phyloP scores from a whole-genome alignment of 495 filamentous ascomycete genomes.

The Chaetomium fimeti region DNA sequence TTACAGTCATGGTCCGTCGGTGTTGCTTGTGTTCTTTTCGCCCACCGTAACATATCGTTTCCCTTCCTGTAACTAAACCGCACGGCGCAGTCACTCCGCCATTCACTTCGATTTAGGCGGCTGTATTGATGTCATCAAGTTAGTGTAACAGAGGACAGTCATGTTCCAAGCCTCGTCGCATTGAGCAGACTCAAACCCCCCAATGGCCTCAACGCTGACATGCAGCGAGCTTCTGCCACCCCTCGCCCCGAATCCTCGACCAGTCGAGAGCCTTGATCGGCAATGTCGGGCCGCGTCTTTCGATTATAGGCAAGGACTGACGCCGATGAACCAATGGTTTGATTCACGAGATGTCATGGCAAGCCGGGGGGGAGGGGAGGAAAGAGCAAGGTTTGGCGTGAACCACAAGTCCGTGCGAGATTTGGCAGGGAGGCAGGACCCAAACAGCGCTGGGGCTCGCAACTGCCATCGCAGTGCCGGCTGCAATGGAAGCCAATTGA shows the following conservation, averaged over 20 bases:
- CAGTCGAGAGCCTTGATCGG: not conserved
- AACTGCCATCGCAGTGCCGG: not conserved
- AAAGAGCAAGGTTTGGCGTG: not conserved
- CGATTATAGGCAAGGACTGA: not conserved
- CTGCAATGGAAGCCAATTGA: not conserved
- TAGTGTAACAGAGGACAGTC: no score
- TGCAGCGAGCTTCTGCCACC: not conserved
- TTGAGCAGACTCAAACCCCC: no score
- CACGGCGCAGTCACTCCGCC: no score
- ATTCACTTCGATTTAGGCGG: no score
- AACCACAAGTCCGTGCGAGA: slow-evolving; percentile 2
- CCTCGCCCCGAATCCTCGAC: not conserved
- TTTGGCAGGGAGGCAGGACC: not conserved
- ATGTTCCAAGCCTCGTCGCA: no score
- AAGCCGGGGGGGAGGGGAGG: not conserved
- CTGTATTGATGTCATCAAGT: no score
- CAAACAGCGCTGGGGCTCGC: not conserved
- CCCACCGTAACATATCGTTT: no score
- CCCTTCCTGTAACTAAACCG: no score
- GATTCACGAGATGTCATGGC: not conserved
- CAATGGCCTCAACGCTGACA: not conserved
- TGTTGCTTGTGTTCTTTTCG: no score
- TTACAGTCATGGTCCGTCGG: no score
- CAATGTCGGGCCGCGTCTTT: not conserved
- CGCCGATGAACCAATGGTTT: not conserved